Percentiles rank a stretch among this genome's conserved stretches.
Evolutionary conservation across 441 rosid species (phyloP).

Genomic region (Omphalea diandra): DNA sequence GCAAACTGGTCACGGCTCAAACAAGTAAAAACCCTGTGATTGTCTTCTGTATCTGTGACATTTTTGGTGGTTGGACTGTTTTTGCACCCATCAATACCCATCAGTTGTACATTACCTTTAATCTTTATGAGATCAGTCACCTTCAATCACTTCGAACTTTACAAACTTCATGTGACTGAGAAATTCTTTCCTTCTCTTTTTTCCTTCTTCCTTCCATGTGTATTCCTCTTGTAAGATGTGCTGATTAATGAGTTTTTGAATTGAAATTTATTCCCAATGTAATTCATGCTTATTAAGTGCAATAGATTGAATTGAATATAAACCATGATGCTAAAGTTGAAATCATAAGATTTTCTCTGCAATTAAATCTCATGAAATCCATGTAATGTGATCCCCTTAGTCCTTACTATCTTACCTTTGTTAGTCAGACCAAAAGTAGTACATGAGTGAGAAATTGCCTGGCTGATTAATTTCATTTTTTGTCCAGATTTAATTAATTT

Average conservation of each 20-base stretch:
- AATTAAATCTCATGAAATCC: too few relatives aligned
- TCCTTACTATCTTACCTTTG: too few relatives aligned
- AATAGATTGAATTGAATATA: neutral
- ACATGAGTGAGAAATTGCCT: too few relatives aligned
- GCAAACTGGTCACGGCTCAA: neutral
- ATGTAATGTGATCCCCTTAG: too few relatives aligned
- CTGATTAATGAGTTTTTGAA: neutral
- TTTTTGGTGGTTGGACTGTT: neutral
- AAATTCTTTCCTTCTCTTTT: neutral
- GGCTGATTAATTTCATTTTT: too few relatives aligned
- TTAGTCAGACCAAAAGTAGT: too few relatives aligned
- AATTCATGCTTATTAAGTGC: neutral
- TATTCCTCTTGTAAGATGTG: slow-evolving; percentile 1
- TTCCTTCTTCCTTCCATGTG: neutral
- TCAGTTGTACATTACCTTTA: neutral
- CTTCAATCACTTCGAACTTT: neutral
- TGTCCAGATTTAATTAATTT: too few relatives aligned
- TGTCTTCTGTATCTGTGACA: neutral
- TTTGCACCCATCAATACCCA: slow-evolving; percentile 1
- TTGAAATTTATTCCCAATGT: neutral
- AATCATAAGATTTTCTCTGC: too few relatives aligned
- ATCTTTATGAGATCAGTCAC: neutral
- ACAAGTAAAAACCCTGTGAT: neutral
- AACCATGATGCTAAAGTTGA: neutral
- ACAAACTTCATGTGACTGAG: neutral